Conservation (phyloP, 2,329 filamentous ascomycete species). For the Pleomassaria siparia region DNA sequence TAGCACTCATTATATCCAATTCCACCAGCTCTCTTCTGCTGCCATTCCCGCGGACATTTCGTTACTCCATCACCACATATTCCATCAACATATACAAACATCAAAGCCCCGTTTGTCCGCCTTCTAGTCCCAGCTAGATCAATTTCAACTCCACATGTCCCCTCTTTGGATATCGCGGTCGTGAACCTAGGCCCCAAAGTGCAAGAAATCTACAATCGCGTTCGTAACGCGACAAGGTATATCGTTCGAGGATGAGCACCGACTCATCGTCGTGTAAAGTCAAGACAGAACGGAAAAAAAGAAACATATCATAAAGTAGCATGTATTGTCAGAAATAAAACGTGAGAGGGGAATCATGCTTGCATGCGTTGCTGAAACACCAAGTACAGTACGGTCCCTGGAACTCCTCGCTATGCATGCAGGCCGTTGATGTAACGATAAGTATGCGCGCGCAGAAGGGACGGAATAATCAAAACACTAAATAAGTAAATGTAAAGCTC, state of each 20-base stretch:
- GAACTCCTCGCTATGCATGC: constrained; percentile 36
- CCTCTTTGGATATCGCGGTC: not conserved
- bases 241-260: not conserved
- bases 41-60: not conserved
- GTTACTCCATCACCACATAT: not conserved
- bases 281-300: not conserved
- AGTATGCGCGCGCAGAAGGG: constrained; percentile 11
- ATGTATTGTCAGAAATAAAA: not conserved
- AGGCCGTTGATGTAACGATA: constrained; percentile 12
- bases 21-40: not conserved
- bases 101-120: not conserved
- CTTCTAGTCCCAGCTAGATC: constrained; percentile 1
- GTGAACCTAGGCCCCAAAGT: not conserved
- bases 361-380: constrained; percentile 8
- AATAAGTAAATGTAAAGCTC: constrained; percentile 4
- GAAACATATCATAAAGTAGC: not conserved
- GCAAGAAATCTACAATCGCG: constrained; percentile 1
- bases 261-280: not conserved
- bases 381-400: constrained; percentile 2
- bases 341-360: constrained; percentile 19
- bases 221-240: not conserved
- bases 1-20: not conserved
- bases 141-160: not conserved
- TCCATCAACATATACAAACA: not conserved
- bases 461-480: constrained; percentile 6